Base-by-base conservation (phyloP, 1,139 yeast genomes). In the Nematodospora anomalae region DNA sequence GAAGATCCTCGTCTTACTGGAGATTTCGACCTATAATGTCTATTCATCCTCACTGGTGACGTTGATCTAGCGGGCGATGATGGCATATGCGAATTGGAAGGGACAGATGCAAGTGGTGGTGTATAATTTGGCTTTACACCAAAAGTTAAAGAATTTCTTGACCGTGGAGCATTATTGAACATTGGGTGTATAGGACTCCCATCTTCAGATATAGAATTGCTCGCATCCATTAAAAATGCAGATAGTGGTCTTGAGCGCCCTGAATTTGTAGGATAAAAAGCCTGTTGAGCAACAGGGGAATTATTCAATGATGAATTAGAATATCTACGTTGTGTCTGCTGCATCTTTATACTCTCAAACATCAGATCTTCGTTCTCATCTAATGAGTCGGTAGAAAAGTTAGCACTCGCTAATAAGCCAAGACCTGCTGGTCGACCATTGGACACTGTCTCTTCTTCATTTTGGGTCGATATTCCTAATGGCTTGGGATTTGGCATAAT, bases 301-400 rank as follows among this genome's bases (percentile, higher is more conserved):
- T 52, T 47, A 46, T 43, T 40, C 27, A 53, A 35, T 5, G 67
- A 53, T 2, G 54, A 44, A 20, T 47, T 45, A 11, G 63, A 59
- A 28, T 52, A 54, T 38, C 58, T 45, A 37, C 62, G 41, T 42
- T 50, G 21, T 18, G 21, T 18, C 6, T 8, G 6, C 7, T 18
- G 6, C 8, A 18, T 18, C 7, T 18, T 18, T 18, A 18, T 18
- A 18, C 6, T 6, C 21, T 14, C 9, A 18, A 18, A 16, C 3
- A 12, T 27, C 16, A 32, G 16, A 8, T 28, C 34, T 9, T 18
- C 16, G 7, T 32, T 11, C 12, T 36, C 41, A 20, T 23, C 44
- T 11, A 68, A 45, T 2, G 75, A 70, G 33, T 70, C 75, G 0
- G 69, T 51, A n/a, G 73, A 67, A 47, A 70, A 70, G 47, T 70